Base-by-base conservation (phyloP, 345 rosid species). In the Sisymbrium altissimum region DNA sequence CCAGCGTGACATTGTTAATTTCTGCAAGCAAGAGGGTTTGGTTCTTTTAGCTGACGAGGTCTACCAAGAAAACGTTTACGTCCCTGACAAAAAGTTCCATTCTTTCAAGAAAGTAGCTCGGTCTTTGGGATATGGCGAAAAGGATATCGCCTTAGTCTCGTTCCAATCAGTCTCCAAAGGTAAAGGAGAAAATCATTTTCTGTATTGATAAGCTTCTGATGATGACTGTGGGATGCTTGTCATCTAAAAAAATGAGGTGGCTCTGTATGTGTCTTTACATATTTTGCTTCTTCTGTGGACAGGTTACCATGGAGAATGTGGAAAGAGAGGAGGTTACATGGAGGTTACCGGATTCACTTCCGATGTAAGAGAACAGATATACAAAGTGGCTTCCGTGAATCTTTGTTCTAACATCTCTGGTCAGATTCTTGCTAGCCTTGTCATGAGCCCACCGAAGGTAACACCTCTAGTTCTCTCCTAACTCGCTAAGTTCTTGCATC, bases 371-470 rank as follows among this genome's bases (percentile, higher is more conserved):
- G 98, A 94, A 70, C 97, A 91, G 68, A 84, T 91, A 36, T 94
- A 91, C 84, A 94, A 91, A 89, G 73, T 94, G 44, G 93, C 96
- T 21, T 87, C 97, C 30, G 94, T 91, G 66, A 94, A 89, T 87
- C 87, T 88, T 58, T 94, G 98, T 64, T 86, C 98, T 41, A 94
- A 91, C 53, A 89, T 89, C 72, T 79, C 97, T 43, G 98, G 98
- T 53, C 98, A 91, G 82, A 86, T 93, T 81, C 94, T 91, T 71
- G 85, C 97, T 18, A 93, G 98, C 82, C 96, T 93, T 73, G 87
- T 93, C 79, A 93, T 93, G 98, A 86, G 84, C 78, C 98, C 98
- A 9, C 98, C 98, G 3, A 93, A 88, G 98, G 98, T 91, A 73
- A 9, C 27, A 3, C 12, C 4, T 36, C 6, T 3, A 14, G 4